A percentile compares a stretch with the other conserved stretches of the same genome.
phyloP scores from a whole-genome alignment of 352 stramenopile genomes.

The Globisporangium spinosum region DNA sequence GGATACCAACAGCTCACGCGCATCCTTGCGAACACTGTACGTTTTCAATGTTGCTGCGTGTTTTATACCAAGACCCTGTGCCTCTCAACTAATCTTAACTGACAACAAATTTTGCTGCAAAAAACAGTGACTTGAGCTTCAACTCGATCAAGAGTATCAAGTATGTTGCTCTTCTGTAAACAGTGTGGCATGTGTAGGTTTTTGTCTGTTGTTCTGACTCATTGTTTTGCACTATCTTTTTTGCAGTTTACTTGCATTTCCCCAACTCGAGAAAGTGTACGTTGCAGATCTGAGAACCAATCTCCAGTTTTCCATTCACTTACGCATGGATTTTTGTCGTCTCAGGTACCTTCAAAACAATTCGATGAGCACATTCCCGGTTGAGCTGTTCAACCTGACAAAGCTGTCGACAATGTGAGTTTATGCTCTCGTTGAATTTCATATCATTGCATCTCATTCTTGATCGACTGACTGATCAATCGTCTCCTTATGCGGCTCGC shows the following conservation, averaged over 20 bases:
- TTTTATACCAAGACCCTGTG: neutral
- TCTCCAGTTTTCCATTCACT: no score
- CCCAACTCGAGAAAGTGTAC: slow-evolving; percentile 20
- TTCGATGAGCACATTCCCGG: slow-evolving; percentile 17
- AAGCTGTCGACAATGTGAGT: slow-evolving; percentile 15
- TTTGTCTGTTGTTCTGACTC: neutral
- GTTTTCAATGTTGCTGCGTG: neutral
- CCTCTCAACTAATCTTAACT: neutral
- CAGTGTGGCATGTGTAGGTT: neutral
- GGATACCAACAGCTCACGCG: neutral
- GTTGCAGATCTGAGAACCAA: neutral
- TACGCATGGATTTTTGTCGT: neutral
- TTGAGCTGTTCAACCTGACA: slow-evolving; percentile 18
- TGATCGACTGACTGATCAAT: neutral
- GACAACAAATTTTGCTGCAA: neutral
- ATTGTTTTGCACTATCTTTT: neutral
- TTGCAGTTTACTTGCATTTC: slow-evolving; percentile 11
- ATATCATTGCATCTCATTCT: neutral
- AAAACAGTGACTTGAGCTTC: slow-evolving; percentile 17
- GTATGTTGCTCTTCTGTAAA: neutral
- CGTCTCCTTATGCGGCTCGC: no score
- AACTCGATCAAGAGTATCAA: slow-evolving; percentile 15
- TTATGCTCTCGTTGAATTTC: no score
- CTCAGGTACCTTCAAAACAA: slow-evolving; percentile 23
- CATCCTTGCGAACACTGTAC: slow-evolving; percentile 13